phyloP scores from a whole-genome alignment of 2,329 filamentous ascomycete species.

The Pyricularia grisea region DNA sequence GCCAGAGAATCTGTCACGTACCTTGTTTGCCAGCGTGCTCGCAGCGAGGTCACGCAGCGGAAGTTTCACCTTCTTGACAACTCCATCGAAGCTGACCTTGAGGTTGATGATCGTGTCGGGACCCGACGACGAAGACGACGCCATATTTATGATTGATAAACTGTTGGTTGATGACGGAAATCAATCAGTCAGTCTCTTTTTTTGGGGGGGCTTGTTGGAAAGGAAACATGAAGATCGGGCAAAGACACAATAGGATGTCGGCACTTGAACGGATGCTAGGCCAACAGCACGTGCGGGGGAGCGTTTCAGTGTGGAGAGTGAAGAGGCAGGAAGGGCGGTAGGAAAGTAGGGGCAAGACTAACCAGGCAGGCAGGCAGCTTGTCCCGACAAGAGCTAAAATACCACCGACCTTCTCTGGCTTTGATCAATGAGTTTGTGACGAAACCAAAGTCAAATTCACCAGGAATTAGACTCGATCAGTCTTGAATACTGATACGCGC shows the following conservation, averaged over 20 bases:
- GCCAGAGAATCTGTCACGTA: constrained; percentile 38
- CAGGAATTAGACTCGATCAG: not conserved
- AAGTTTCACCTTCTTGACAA: constrained; percentile 77
- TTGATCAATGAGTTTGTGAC: not conserved
- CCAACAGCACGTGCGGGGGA: not conserved
- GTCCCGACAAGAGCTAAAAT: not conserved
- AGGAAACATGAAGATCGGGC: not conserved
- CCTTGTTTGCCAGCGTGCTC: constrained; percentile 69
- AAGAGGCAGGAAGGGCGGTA: not conserved
- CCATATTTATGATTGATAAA: constrained; percentile 13
- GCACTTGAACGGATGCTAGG: not conserved
- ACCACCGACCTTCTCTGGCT: not conserved
- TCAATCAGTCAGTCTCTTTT: not conserved
- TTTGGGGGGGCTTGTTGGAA: not conserved
- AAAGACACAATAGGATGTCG: not conserved
- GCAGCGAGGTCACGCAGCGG: constrained; percentile 76
- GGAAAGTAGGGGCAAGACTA: not conserved
- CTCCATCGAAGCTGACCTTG: constrained; percentile 73
- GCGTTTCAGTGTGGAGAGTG: not conserved
- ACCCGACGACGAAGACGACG: constrained; percentile 22
- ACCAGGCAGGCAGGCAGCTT: not conserved
- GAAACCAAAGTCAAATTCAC: not conserved
- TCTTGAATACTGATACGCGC: not conserved
- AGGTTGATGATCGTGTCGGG: constrained; percentile 72
- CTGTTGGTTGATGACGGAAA: not conserved